Evolutionary conservation across 202 grass and related monocot species (phyloP), one percentile per base, ranked within the genome.

Genomic region (Carex arenaria): DNA sequence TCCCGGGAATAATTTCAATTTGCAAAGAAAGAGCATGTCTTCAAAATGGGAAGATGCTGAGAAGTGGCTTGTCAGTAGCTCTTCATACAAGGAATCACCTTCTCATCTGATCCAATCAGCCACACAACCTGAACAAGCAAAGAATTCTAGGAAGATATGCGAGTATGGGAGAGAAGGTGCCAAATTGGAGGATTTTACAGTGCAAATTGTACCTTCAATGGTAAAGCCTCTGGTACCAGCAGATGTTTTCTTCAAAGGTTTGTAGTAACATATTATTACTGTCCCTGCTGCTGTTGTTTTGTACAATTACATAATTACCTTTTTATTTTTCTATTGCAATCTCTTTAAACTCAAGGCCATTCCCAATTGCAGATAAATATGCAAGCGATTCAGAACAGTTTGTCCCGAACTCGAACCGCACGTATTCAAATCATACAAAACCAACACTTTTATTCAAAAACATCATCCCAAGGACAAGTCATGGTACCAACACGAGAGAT

Each of bases 41-140:
- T 96, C 96, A 38, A 99, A 96, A 86, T 99, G 93, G 96, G 96
- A 99, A 76, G 96, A 99, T 84, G 96, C 96, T 1, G 96, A 99
- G 93, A 99, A 93, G 83, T 96, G 93, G 93, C 67, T 94, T 56
- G 80, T 82, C 28, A 82, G 64, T 20, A 67, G 80, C 11, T 82
- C 80, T 38, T 82, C 80, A 5, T 82, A 54, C 51, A 82, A 82
- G 62, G 80, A 82, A 69, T 67, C 80, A 2, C 63, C 80, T 19
- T 82, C 80, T 4, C 45, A 82, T 82, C 52, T 82, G 47, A 69
- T 64, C 80, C 34, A 52, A 69, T 52, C 64, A 10, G 84, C 71
- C 30, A 86, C 90, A 64, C 83, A 90, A 52, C 72, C 84, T 9
- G 83, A 86, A 65, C 87, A 81, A 72, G 81, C 53, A 77, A 93